These are phyloP conservation scores for Mortierella sp. DNA, from an alignment of 371 early-diverging fungal genomes.

Conservation along the genomic window DNA sequence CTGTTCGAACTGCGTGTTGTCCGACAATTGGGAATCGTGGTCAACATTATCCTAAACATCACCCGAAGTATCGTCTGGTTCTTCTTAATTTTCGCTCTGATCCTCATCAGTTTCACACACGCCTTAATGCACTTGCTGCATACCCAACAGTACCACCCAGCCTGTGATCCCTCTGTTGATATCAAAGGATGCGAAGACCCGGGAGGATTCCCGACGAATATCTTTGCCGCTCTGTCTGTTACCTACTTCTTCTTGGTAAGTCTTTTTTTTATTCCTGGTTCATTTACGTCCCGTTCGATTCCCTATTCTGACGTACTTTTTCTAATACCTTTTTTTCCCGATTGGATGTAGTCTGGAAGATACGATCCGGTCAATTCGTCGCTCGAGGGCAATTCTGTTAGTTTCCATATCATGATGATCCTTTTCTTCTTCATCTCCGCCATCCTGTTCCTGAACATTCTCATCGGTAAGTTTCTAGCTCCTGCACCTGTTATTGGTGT, in stretches of 20 bases:
- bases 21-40: conserved; percentile 48
- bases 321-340: background rate
- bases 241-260: conserved; percentile 55
- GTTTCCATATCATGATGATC: conserved; percentile 56
- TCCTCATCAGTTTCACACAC: conserved; percentile 48
- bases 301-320: background rate
- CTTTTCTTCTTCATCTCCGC: conserved; percentile 57
- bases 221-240: conserved; percentile 25
- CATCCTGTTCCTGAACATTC: conserved; percentile 43
- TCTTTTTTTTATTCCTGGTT: background rate
- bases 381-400: background rate
- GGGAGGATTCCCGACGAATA: conserved; percentile 22
- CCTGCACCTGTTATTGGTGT: background rate
- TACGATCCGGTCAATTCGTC: conserved; percentile 29
- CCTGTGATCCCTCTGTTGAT: background rate
- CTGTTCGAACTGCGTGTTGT: conserved; percentile 47
- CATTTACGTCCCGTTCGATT: too few species aligned
- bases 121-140: conserved; percentile 47
- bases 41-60: conserved; percentile 52
- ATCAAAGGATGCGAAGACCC: background rate
- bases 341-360: conserved; percentile 36
- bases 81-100: conserved; percentile 45
- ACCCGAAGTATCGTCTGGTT: conserved; percentile 49
- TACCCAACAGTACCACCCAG: background rate
- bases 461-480: conserved; percentile 33